phyloP scores from a whole-genome alignment of 1,284 basidiomycete species.

The Violaceomyces palustris region DNA sequence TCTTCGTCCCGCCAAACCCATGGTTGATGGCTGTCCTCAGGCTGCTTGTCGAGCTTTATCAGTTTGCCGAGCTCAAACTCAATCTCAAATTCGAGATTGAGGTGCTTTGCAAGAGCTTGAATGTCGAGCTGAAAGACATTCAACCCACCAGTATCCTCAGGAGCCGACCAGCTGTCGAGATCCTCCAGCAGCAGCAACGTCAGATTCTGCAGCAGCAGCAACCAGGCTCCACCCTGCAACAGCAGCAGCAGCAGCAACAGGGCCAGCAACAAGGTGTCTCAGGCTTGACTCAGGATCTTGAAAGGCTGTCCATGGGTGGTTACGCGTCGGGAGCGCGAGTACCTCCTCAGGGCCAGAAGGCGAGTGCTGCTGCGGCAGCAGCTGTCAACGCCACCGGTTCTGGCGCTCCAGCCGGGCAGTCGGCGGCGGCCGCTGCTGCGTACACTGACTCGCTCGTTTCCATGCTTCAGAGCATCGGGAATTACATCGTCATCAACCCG shows the following conservation, averaged over 20 bases:
- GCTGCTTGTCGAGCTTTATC: conserved; percentile 89
- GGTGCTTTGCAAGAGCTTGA: conserved; percentile 85
- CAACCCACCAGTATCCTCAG: conserved; percentile 79
- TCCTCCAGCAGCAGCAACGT: conserved; percentile 24
- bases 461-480: conserved; percentile 69
- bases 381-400: conserved; percentile 26
- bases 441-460: conserved; percentile 59
- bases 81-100: conserved; percentile 99
- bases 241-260: conserved; percentile 34
- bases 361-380: conserved; percentile 16
- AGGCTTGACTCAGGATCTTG: conserved; percentile 33
- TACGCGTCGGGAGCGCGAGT: conserved; percentile 7
- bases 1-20: conserved; percentile 94
- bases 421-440: conserved; percentile 46
- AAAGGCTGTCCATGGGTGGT: conserved; percentile 32
- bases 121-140: conserved; percentile 78
- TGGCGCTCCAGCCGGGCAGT: conserved; percentile 22
- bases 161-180: conserved; percentile 54
- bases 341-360: conserved; percentile 11
- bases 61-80: conserved; percentile 90
- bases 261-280: conserved; percentile 21
- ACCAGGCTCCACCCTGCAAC: conserved; percentile 17
- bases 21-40: conserved; percentile 95
- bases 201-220: conserved; percentile 26
- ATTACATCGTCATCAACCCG: conserved; percentile 71